Evolutionary conservation across 306 rosid species (phyloP), one percentile per base, ranked within the genome.

Genomic region (Quercus cerris): DNA sequence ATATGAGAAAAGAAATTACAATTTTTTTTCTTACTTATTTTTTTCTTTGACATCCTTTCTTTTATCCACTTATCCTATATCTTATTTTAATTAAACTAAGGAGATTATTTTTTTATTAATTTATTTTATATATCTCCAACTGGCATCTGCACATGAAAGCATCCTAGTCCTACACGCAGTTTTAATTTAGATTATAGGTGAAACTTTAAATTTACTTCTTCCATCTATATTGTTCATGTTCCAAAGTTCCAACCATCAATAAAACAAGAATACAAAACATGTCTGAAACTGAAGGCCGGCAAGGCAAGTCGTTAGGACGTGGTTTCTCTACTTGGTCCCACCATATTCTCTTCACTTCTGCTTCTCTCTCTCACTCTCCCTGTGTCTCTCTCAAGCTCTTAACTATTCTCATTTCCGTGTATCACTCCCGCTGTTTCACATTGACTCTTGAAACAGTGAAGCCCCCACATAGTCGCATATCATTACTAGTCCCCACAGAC

Each of bases 321-420:
- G 92, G 71, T 63, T 67, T 74, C 25, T 76, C 44, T 41, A 23
- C 19, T 84, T 15, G 75, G 90, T 62, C 90, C 94, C 89, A 61
- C 86, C 77, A 56, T 46, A 0, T 5, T 54, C 20, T 1, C 55
- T 58, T 54, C 75, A 58, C 73, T 68, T 38, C 80, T 27, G 20
- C 11, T 13, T 28, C 66, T 63, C 56, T 41, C 59, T 20, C 23
- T 23, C 23, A 0, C 23, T 23, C 23, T 23, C 23, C 23, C 23
- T 23, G 23, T 23, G 23, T 23, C 23, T 23, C 11, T 5, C 68
- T 75, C 4, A 27, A 55, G n/a, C 54, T 56, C 44, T 41, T 52
- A 74, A 52, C 52, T 51, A 12, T 12, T 12, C 54, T 49, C 15
- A 66, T 28, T 54, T 25, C 22, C 82, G 55, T 38, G 46, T 2